phyloP scores from a whole-genome alignment of 1,284 basidiomycete species.

The Rhodotorula sp. region DNA sequence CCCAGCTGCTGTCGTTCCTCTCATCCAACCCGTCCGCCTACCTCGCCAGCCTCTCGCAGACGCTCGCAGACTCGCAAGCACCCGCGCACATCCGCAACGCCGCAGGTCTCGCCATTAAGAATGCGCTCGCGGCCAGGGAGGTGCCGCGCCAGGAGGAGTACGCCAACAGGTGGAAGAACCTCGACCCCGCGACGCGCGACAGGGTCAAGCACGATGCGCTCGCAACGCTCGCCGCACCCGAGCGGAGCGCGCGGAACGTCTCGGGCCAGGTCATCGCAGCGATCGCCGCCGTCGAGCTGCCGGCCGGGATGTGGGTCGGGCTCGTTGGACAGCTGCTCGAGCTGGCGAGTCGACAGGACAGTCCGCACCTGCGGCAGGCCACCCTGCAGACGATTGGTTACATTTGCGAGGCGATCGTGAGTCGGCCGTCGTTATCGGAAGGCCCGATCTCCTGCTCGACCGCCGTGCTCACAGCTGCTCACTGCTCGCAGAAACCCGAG shows the following conservation, averaged over 20 bases:
- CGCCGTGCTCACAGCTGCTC: not conserved
- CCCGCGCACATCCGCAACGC: constrained; percentile 83
- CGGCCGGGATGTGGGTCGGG: constrained; percentile 81
- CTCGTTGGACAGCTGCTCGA: constrained; percentile 83
- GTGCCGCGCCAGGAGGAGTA: constrained; percentile 71
- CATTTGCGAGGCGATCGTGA: constrained; percentile 91
- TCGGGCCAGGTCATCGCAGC: constrained; percentile 92
- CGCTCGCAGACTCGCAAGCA: constrained; percentile 72
- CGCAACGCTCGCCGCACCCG: constrained; percentile 72
- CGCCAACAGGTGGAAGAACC: constrained; percentile 73
- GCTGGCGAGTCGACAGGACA: constrained; percentile 74
- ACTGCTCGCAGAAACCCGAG: constrained; percentile 72
- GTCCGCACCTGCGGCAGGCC: constrained; percentile 76
- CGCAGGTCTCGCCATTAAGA: constrained; percentile 95
- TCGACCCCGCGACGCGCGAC: constrained; percentile 66
- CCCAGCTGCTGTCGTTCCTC: constrained; percentile 79
- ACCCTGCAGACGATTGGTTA: constrained; percentile 94
- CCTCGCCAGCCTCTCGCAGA: constrained; percentile 78
- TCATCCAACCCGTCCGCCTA: constrained; percentile 86
- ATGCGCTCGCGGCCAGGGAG: constrained; percentile 85
- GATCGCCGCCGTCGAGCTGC: constrained; percentile 89
- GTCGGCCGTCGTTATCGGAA: constrained; percentile 49
- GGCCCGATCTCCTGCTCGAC: constrained; percentile 25
- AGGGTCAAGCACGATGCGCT: constrained; percentile 88
- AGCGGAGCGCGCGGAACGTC: constrained; percentile 74